These are phyloP conservation scores for Cryoendolithus antarcticus DNA, from an alignment of 2,329 filamentous ascomycete genomes.

Conservation along the genomic window DNA sequence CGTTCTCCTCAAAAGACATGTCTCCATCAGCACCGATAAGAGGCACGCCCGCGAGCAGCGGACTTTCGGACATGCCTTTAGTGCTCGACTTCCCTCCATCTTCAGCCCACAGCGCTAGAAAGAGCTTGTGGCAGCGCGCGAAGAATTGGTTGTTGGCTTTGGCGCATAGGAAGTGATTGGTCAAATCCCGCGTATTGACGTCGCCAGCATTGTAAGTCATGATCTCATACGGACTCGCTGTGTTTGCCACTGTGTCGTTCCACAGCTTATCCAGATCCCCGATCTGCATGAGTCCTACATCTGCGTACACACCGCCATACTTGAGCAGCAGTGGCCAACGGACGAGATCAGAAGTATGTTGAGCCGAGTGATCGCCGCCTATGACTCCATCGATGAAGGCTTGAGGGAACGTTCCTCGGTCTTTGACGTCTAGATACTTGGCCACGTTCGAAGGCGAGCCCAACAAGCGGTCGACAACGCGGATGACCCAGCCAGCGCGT, in stretches of 20 bases:
- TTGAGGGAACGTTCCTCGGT: constrained; percentile 33
- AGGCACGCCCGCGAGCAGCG: constrained; percentile 35
- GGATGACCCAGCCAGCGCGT: constrained; percentile 40
- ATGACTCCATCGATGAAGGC: constrained; percentile 41
- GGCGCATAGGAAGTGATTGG: constrained; percentile 39
- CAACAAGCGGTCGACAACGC: constrained; percentile 36
- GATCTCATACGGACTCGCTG: constrained; percentile 35
- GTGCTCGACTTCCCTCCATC: constrained; percentile 36
- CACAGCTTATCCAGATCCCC: constrained; percentile 45
- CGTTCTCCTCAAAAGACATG: constrained; percentile 16
- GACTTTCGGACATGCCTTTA: constrained; percentile 38
- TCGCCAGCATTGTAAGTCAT: constrained; percentile 34
- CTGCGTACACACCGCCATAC: constrained; percentile 47
- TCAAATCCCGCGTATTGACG: constrained; percentile 25
- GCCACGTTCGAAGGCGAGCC: constrained; percentile 37
- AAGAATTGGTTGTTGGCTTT: constrained; percentile 36
- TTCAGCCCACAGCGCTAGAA: constrained; percentile 40
- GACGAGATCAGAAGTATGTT: constrained; percentile 48
- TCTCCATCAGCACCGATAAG: constrained; percentile 19
- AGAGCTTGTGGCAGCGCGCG: constrained; percentile 35
- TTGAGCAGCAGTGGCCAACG: constrained; percentile 44
- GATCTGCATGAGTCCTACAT: constrained; percentile 46
- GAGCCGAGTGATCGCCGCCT: constrained; percentile 37
- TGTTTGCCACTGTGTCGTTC: constrained; percentile 36
- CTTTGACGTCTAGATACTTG: constrained; percentile 36